Conservation (phyloP, 2,329 filamentous ascomycete species). For the Ophiostoma ulmi region DNA sequence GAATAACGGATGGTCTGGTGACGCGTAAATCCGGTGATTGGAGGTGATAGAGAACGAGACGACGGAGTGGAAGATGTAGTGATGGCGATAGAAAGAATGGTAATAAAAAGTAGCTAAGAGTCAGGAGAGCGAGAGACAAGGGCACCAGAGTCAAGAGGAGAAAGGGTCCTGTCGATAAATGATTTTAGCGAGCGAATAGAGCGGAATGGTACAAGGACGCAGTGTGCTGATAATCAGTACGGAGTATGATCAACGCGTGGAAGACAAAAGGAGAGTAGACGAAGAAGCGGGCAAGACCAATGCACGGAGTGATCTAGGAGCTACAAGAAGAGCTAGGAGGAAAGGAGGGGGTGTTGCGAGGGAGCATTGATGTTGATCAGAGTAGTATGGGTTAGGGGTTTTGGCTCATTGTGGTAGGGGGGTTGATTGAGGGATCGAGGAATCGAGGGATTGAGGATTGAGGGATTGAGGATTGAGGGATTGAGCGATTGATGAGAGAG, state of each 20-base stretch:
- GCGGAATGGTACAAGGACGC: not conserved
- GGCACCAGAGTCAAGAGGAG: not conserved
- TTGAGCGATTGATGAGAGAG: not conserved
- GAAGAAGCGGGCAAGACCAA: not conserved
- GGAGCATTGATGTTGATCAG: slow-evolving; percentile 5
- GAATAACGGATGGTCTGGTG: not conserved
- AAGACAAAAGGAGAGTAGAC: not conserved
- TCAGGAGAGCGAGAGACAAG: not conserved
- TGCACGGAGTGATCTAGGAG: not conserved
- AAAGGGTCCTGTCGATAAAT: not conserved
- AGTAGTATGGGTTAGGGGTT: slow-evolving; percentile 1
- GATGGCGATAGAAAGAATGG: not conserved
- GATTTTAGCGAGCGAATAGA: not conserved
- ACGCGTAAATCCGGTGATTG: not conserved
- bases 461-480: not conserved
- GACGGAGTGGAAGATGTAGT: not conserved
- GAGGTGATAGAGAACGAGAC: not conserved
- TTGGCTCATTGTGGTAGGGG: not conserved
- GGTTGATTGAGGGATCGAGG: no score
- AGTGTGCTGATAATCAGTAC: not conserved
- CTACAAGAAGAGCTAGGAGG: slow-evolving; percentile 1
- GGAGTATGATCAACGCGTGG: not conserved
- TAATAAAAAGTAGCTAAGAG: not conserved
- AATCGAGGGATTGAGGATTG: not conserved
- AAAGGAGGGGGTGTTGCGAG: slow-evolving; percentile 5